Evolutionary conservation across 352 stramenopile species (phyloP), one percentile per base, ranked within the genome.

Genomic region (Globisporangium echinulatum): DNA sequence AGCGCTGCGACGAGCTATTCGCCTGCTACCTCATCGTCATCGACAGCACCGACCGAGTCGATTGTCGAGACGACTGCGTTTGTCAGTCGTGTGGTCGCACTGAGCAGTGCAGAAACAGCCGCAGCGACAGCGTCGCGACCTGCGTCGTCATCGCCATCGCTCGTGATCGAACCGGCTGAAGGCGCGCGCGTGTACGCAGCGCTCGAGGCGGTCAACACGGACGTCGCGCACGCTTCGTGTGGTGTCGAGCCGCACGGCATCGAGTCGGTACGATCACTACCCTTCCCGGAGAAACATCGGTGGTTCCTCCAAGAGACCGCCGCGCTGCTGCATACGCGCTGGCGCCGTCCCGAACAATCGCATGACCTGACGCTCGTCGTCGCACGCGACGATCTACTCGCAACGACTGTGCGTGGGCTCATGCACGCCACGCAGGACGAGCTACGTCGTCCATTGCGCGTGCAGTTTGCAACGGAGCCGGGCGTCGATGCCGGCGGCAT

Each of bases 401-500:
- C 67, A 9, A 59, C 64, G 2, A 77, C 73, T 1, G 59, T 79
- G 19, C 53, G 56, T 0, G 63, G 54, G 0, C 64, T 86, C 47
- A 77, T 76, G 47, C 47, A 17, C 0, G 62, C 68, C 17, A 72
- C 71, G 0, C 66, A 72, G 49, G 65, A 66, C 38, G 67, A 80
- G 53, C 53, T 86, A 8, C 69, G 54, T 2, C 64, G 69, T 1
- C 73, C 75, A 13, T 48, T 85, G 40, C 72, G 82, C n/a, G 72
- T 92, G 14, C 71, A 82, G 36, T 92, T 95, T 54, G 53, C 77
- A 14, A 81, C 82, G 56, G 86, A 96, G 48, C 78, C 78, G 2
- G 84, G 82, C 5, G 64, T 94, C 33, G 87, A 96, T 62, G 85
- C 85, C 5, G 87, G 87, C 1, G 87, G 87, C 1, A 63, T 96